These are phyloP conservation scores for Camellia oleifera DNA, from an alignment of 179 eudicot species.

Conservation along the genomic window DNA sequence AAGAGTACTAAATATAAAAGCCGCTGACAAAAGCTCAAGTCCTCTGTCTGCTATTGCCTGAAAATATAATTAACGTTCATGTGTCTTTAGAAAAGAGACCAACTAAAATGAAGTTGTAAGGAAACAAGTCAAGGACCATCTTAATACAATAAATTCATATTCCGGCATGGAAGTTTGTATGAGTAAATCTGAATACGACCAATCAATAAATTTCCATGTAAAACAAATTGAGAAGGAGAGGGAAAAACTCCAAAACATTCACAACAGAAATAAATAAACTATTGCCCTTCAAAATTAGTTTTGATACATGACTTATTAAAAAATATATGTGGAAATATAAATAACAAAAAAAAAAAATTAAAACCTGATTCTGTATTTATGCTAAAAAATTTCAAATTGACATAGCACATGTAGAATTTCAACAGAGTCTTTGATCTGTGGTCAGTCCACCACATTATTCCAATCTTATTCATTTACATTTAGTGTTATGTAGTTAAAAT, in stretches of 20 bases:
- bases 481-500: not conserved
- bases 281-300: no score
- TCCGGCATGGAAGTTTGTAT: no score
- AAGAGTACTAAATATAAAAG: slow-evolving; percentile 68
- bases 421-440: not conserved
- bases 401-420: not conserved
- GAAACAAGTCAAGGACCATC: not conserved
- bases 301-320: no score
- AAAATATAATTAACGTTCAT: slow-evolving; percentile 19
- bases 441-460: not conserved
- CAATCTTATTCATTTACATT: not conserved
- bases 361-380: not conserved
- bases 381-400: not conserved
- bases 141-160: not conserved
- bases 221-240: no score
- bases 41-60: slow-evolving; percentile 93
- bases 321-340: not conserved
- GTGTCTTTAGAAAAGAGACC: not conserved
- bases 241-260: no score
- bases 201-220: no score
- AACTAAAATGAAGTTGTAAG: not conserved
- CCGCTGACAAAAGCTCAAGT: slow-evolving; percentile 84
- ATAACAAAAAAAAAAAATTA: no score
- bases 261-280: no score
- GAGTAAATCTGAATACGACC: no score